Evolutionary conservation across 495 filamentous ascomycete genomes (phyloP).

Genomic region (Mytilinidion resinicola): DNA sequence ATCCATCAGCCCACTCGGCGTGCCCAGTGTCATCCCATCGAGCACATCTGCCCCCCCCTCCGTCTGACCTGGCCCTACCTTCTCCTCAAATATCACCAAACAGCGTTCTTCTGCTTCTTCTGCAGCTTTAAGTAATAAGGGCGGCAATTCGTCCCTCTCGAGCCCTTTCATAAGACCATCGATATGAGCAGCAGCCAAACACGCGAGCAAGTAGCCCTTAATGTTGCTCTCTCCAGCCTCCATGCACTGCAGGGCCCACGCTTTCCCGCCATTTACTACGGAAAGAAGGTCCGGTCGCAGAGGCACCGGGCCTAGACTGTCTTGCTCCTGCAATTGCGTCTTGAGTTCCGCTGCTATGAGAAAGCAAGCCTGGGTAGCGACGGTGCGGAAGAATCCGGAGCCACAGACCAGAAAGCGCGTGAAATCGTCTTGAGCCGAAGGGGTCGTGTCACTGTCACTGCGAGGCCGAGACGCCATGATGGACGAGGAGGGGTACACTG

Average conservation of each 20-base stretch:
- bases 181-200: conserved; percentile 41
- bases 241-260: conserved; percentile 41
- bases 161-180: conserved; percentile 40
- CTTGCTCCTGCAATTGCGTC: conserved; percentile 46
- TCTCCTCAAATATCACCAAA: conserved; percentile 33
- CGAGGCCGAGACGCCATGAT: conserved; percentile 19
- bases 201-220: conserved; percentile 48
- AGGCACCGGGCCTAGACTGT: conserved; percentile 39
- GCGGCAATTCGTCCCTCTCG: conserved; percentile 30
- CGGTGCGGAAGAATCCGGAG: conserved; percentile 44
- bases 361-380: conserved; percentile 39
- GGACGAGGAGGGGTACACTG: conserved; percentile 35
- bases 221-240: conserved; percentile 50
- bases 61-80: conserved; percentile 13
- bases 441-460: neutral
- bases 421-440: conserved; percentile 35
- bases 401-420: conserved; percentile 40
- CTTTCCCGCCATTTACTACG: conserved; percentile 42
- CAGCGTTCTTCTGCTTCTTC: conserved; percentile 37
- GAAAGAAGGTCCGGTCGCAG: conserved; percentile 45
- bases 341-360: conserved; percentile 45
- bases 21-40: neutral
- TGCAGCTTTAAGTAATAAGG: conserved; percentile 35
- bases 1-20: neutral
- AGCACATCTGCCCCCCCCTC: neutral